Evolutionary conservation across 192 early-diverging fungal species (phyloP).

Genomic region (Ambispora gerdemannii): DNA sequence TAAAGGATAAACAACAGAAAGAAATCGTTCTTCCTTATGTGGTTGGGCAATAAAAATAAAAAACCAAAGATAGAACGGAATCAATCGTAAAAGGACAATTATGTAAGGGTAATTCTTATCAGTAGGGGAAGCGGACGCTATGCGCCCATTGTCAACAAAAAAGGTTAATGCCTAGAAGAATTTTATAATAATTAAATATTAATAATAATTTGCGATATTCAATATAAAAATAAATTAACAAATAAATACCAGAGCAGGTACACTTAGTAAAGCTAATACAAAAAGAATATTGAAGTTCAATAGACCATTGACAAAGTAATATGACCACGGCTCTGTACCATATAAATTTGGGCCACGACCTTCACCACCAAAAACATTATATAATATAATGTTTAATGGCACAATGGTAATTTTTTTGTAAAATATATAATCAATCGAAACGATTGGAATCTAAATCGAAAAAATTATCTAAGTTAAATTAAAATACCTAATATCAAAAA

Average conservation of each 20-base stretch:
- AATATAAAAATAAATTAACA: not conserved
- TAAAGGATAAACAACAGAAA: slow-evolving; percentile 88
- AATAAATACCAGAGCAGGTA: slow-evolving; percentile 59
- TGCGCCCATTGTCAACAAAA: slow-evolving; percentile 42
- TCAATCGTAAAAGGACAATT: slow-evolving; percentile 54
- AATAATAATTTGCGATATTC: not conserved
- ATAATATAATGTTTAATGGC: slow-evolving; percentile 83
- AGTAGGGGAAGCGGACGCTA: slow-evolving; percentile 34
- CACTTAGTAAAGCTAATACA: slow-evolving; percentile 61
- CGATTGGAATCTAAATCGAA: slow-evolving; percentile 52
- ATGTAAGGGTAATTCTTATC: slow-evolving; percentile 38
- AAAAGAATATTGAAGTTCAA: slow-evolving; percentile 90
- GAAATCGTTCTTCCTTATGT: slow-evolving; percentile 98
- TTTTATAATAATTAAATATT: not conserved
- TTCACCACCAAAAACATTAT: slow-evolving; percentile 80
- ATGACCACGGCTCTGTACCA: slow-evolving; percentile 81
- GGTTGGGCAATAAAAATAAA: slow-evolving; percentile 77
- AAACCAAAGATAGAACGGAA: slow-evolving; percentile 75
- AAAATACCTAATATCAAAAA: not conserved
- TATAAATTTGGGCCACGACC: slow-evolving; percentile 71
- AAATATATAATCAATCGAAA: slow-evolving; percentile 70
- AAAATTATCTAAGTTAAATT: not conserved
- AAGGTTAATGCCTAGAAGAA: slow-evolving; percentile 43
- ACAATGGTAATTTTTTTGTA: slow-evolving; percentile 71
- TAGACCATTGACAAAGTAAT: slow-evolving; percentile 85